A percentile compares a stretch with the other conserved stretches of the same genome.
Evolutionary conservation across 2,329 filamentous ascomycete genomes (phyloP).

Genomic region (Ascochyta koolunga): DNA sequence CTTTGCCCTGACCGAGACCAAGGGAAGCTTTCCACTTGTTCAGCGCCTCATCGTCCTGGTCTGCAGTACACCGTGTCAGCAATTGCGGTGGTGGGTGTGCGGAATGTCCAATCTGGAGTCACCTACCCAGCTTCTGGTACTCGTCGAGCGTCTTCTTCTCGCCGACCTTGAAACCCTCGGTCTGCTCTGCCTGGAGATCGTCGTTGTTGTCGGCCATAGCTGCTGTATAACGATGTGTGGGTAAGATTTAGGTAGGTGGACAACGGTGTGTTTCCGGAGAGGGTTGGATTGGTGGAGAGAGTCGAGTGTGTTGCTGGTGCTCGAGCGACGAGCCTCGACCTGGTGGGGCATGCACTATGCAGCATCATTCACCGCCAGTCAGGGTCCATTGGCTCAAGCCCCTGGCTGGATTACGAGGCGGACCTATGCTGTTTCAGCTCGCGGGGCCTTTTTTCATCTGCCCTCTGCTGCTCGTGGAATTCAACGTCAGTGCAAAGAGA

Average conservation of each 20-base stretch:
- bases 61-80: conserved; percentile 45
- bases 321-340: conserved; percentile 25
- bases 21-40: conserved; percentile 98
- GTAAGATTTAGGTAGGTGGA: neutral
- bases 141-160: conserved; percentile 98
- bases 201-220: conserved; percentile 62
- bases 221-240: conserved; percentile 15
- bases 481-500: neutral
- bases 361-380: conserved; percentile 31
- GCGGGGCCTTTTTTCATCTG: neutral
- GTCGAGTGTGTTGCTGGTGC: conserved; percentile 15
- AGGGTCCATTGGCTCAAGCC: conserved; percentile 9
- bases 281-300: conserved; percentile 11
- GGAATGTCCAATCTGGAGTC: neutral
- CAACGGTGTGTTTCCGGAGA: conserved; percentile 18
- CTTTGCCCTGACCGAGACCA: conserved; percentile 71
- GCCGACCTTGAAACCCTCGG: conserved; percentile 95
- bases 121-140: conserved; percentile 90
- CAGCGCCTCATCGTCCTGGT: conserved; percentile 85
- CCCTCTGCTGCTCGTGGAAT: neutral
- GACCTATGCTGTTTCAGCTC: conserved; percentile 6
- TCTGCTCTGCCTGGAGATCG: conserved; percentile 84
- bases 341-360: conserved; percentile 25
- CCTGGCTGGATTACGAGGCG: conserved; percentile 8
- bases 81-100: neutral